Evolutionary conservation across 768 basidiomycete species (phyloP), one percentile per base, ranked within the genome.

Genomic region (Coprinopsis strossmayeri): DNA sequence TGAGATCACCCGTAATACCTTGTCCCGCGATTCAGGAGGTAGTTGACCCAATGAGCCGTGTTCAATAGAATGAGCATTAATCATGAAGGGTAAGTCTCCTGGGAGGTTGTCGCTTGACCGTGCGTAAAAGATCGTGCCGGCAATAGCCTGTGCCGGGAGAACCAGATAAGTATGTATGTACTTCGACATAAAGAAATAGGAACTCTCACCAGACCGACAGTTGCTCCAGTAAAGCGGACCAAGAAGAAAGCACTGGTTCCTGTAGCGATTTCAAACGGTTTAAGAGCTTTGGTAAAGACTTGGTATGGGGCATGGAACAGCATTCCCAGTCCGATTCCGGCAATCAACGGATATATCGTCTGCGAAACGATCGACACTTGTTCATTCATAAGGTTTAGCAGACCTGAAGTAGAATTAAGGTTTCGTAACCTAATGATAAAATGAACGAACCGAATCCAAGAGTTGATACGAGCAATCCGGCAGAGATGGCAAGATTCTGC

Each of bases 161-260:
- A 7, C 17, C 17, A 17, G 17, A 18, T 5, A 18, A 38, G 35
- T 11, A 5, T 5, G 18, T 7, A 38, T 38, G 40, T 11, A 25
- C 10, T 38, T 20, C 5, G 11, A 10, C 18, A 17, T 9, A 20
- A 4, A 24, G 20, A 23, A 3, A 42, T 5, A 18, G 18, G 24
- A 49, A 12, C 41, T 61, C 82, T 56, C 63, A 88, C 89, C 68
- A 92, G 64, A 52, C 89, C 89, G 32, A 84, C 71, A 2, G 89
- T 90, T 26, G 89, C 87, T 7, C 89, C 89, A 30, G 88, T 91
- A 66, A 91, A 91, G 37, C 89, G 77, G 38, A 90, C 87, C 48
- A 91, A 72, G 66, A 92, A 91, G 64, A 91, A 92, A 10, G 87
- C 88, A 59, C 87, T 84, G 9, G 90, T 92, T 25, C 87, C 85